These are phyloP conservation scores for Penicillium brasilianum DNA, from an alignment of 2,329 filamentous ascomycete genomes.

Conservation along the genomic window DNA sequence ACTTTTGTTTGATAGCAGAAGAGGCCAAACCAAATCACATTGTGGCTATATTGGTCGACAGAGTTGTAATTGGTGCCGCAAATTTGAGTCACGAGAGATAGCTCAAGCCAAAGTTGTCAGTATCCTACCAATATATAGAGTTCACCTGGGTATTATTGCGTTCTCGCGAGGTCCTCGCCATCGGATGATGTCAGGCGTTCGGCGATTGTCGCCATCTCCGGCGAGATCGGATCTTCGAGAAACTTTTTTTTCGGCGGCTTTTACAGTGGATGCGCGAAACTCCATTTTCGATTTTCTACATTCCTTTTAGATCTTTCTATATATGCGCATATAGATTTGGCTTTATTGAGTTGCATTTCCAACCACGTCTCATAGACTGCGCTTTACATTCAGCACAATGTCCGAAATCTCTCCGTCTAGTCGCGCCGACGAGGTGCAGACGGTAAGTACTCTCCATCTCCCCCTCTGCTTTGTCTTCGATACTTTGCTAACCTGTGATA, in stretches of 20 bases:
- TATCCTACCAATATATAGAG: no score
- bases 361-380: background rate
- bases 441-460: slow-evolving; percentile 39
- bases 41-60: background rate
- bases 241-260: slow-evolving; percentile 22
- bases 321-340: background rate
- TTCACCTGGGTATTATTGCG: background rate
- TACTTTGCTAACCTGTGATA: background rate
- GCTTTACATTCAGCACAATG: slow-evolving; percentile 28
- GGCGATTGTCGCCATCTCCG: slow-evolving; percentile 32
- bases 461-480: background rate
- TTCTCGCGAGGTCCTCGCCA: background rate
- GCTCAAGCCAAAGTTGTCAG: no score
- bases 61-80: background rate
- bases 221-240: slow-evolving; percentile 19
- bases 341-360: background rate
- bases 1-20: background rate
- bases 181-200: slow-evolving; percentile 31
- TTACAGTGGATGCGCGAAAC: slow-evolving; percentile 1
- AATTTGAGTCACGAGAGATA: no score
- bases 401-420: slow-evolving; percentile 25
- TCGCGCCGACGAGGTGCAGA: slow-evolving; percentile 50
- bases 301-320: slow-evolving; percentile 1
- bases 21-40: background rate
- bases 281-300: slow-evolving; percentile 1